Base-by-base conservation (phyloP, 2,329 filamentous ascomycete species). In the Scedosporium minutisporum region DNA sequence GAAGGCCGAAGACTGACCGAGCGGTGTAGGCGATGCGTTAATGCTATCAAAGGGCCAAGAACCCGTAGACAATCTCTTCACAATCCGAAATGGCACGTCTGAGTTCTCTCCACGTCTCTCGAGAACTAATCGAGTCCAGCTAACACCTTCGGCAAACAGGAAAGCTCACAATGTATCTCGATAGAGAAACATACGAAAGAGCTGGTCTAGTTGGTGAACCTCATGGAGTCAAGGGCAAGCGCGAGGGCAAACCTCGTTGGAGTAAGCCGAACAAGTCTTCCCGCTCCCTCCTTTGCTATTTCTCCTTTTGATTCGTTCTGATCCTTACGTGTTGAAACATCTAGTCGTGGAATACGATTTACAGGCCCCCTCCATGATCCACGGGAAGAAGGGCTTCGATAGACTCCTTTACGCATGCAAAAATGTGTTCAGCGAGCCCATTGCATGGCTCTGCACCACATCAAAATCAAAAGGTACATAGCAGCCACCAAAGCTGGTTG, bases 301-400 rank as follows among this genome's bases (percentile, higher is more conserved):
- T 23, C 42, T 10, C 38, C n/a, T 10, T 0, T 51, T 14, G 61
- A 29, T 46, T 12, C 6, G 18, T 33, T 12, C 58, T 3, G 21
- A n/a, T 41, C 14, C 27, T 25, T 18, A 25, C 25, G 25, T 10
- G 57, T 33, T 44, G 33, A 55, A 29, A 23, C 6, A 6, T 21
- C 62, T n/a, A 29, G 90, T 87, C 29, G 83, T 97, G 57, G 85
- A 93, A 68, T 79, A 89, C 60, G 87, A 97, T 64, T 81, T 99
- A 29, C 83, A 87, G 18, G 78, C 81, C 4, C 82, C 87, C 0
- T 87, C 87, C 0, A 96, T 96, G 90, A 73, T 91, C 6, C 87
- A 87, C 62, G 92, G 92, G 3, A 95, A 91, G 72, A 92, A 89
- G 66, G 88, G 87, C 0, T 96, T 96, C 69, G 87, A 93, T 65